phyloP scores from a whole-genome alignment of 2,329 filamentous ascomycete species.

The Aspergillus hiratsukae region DNA sequence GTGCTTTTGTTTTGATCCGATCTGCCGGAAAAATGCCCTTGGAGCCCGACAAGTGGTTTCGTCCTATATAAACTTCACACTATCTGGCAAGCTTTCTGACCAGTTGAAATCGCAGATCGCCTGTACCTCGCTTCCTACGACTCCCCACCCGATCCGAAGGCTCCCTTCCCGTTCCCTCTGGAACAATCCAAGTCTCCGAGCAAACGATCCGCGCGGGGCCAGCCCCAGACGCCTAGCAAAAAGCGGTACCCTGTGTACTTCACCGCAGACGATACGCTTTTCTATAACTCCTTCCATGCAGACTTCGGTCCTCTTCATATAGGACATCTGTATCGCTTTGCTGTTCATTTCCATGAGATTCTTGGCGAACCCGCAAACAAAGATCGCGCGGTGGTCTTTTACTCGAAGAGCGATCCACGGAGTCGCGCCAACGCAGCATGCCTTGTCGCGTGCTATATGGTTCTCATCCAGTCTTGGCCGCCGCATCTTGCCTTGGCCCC shows the following conservation, averaged over 20 bases:
- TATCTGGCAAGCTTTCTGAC: background rate
- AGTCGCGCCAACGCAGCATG: constrained; percentile 89
- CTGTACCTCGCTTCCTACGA: constrained; percentile 92
- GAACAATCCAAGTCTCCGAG: constrained; percentile 60
- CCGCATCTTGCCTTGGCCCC: constrained; percentile 92
- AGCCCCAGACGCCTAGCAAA: constrained; percentile 54
- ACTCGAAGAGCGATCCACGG: constrained; percentile 85
- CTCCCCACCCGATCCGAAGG: constrained; percentile 72
- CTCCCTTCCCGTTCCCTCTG: constrained; percentile 76
- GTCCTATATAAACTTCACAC: background rate
- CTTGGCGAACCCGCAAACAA: constrained; percentile 87
- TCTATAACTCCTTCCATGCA: constrained; percentile 98
- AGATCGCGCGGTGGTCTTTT: constrained; percentile 88
- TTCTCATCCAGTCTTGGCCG: constrained; percentile 95
- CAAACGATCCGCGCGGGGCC: constrained; percentile 67
- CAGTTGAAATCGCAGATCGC: constrained; percentile 59
- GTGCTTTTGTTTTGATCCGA: constrained; percentile 27
- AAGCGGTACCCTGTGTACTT: constrained; percentile 78
- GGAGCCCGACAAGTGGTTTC: constrained; percentile 8
- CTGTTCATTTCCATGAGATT: constrained; percentile 91
- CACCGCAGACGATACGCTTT: constrained; percentile 82
- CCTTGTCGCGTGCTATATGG: constrained; percentile 96
- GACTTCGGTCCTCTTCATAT: constrained; percentile 98
- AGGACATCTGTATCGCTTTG: constrained; percentile 93
- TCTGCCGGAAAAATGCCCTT: background rate